Base-by-base conservation (phyloP, 371 early-diverging fungal genomes). In the Fennellomyces sp. region DNA sequence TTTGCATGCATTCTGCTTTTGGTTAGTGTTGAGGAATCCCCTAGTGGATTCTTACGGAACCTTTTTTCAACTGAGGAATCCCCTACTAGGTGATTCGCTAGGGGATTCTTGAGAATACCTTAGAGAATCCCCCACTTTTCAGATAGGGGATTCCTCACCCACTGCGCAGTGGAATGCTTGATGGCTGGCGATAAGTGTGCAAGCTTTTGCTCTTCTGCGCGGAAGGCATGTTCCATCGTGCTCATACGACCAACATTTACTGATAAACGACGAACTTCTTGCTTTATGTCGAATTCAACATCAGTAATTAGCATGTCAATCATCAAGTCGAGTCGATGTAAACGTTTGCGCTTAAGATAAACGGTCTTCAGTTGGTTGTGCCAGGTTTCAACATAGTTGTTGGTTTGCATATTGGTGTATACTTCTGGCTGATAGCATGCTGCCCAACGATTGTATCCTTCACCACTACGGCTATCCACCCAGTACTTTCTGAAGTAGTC, bases 301-400 rank as follows among this genome's bases (percentile, higher is more conserved):
- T 56, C 57, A 28, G 27, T 26, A 12, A 31, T 33, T 2, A 56
- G 12, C 2, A 29, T 31, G n/a, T 45, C 17, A 10, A 56, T 25
- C 15, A 56, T 7, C 2, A 26, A 45, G 31, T 56, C 56, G 5
- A 56, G 11, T 28, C 45, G 25, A 2, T 39, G 36, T 12, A 17
- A 17, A 2, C 26, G 38, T 15, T 42, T 56, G 23, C 45, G 23
- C 28, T 56, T 25, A 0, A 56, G 41, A 29, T 56, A 56, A 8
- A 17, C 17, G 15, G 45, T 56, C 26, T 56, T 56, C 2, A 56
- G 26, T 26, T 23, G 38, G 25, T 54, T 54, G 25, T 54, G 55
- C 55, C 55, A 54, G 19, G 54, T 21, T 30, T 63, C 56, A 15
- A 30, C 49, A 12, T 60, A 52, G n/a, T n/a, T n/a, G n/a, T n/a